Conservation (phyloP, 31 red algal species). For the Endocladia muricata region DNA sequence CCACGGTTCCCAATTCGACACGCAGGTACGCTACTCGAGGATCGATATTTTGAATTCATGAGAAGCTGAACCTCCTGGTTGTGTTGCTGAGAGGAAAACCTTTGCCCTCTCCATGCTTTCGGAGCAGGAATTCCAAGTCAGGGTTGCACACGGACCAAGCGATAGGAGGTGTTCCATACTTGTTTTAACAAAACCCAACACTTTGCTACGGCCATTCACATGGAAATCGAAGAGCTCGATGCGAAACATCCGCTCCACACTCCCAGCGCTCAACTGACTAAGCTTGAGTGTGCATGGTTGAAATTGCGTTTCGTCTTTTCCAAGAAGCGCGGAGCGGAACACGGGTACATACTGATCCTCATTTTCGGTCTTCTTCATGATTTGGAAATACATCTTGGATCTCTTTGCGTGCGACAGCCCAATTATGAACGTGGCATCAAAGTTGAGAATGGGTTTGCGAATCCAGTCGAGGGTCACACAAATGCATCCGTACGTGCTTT, state of each 20-base stretch:
- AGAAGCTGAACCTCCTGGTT: too few species aligned
- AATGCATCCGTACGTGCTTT: background rate
- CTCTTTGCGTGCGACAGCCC: background rate
- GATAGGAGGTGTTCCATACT: background rate
- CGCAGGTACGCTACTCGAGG: too few species aligned
- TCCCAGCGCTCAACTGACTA: background rate
- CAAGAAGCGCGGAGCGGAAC: slow-evolving; percentile 8
- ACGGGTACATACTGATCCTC: slow-evolving; percentile 4
- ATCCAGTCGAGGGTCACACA: slow-evolving; percentile 12
- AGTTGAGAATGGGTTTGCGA: background rate
- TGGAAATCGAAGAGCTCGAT: slow-evolving; percentile 17
- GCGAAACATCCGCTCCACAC: background rate
- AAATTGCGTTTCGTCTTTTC: background rate
- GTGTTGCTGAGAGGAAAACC: too few species aligned
- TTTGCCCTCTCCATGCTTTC: too few species aligned
- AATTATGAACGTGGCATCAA: slow-evolving; percentile 4
- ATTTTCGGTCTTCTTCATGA: slow-evolving; percentile 1
- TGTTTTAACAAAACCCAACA: slow-evolving; percentile 2
- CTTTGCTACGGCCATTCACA: background rate
- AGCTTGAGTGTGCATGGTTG: background rate
- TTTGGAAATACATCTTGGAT: slow-evolving; percentile 12
- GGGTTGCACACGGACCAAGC: background rate
- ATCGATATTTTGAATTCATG: too few species aligned
- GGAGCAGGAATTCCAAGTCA: slow-evolving; percentile 3
- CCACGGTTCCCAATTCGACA: too few species aligned